phyloP scores from a whole-genome alignment of 2,329 filamentous ascomycete genomes.

The Xylariaceae sp. region DNA sequence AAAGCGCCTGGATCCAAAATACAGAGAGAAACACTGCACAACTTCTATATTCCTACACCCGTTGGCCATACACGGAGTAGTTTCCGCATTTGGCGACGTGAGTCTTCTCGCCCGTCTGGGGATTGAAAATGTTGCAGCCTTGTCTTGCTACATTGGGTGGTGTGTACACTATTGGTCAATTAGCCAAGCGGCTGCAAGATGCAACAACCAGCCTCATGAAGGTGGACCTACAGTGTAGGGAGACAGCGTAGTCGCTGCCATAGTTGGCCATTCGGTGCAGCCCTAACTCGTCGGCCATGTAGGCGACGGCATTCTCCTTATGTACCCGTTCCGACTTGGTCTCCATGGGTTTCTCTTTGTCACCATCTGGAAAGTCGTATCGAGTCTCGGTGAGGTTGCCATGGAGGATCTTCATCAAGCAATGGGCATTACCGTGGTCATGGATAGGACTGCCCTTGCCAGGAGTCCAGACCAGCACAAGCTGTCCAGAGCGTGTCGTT shows the following conservation, averaged over 20 bases:
- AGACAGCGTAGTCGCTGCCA: constrained; percentile 78
- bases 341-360: constrained; percentile 61
- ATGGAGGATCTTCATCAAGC: constrained; percentile 87
- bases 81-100: constrained; percentile 75
- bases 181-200: constrained; percentile 31
- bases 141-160: constrained; percentile 85
- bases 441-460: constrained; percentile 85
- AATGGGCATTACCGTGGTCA: constrained; percentile 88
- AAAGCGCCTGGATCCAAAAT: constrained; percentile 19
- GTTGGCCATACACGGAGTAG: constrained; percentile 68
- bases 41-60: constrained; percentile 45
- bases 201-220: background rate
- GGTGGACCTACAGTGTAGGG: constrained; percentile 69
- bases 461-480: constrained; percentile 88
- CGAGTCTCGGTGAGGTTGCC: constrained; percentile 82
- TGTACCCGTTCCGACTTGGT: constrained; percentile 72
- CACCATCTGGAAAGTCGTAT: constrained; percentile 71
- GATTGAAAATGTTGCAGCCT: constrained; percentile 83
- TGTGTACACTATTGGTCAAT: constrained; percentile 67
- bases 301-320: constrained; percentile 75
- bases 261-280: constrained; percentile 83
- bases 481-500: constrained; percentile 53
- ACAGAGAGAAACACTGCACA: background rate
- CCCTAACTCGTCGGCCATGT: constrained; percentile 90
- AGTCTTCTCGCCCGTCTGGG: constrained; percentile 73